Base-by-base conservation (phyloP, 345 rosid genomes). In the Jatropha curcas region DNA sequence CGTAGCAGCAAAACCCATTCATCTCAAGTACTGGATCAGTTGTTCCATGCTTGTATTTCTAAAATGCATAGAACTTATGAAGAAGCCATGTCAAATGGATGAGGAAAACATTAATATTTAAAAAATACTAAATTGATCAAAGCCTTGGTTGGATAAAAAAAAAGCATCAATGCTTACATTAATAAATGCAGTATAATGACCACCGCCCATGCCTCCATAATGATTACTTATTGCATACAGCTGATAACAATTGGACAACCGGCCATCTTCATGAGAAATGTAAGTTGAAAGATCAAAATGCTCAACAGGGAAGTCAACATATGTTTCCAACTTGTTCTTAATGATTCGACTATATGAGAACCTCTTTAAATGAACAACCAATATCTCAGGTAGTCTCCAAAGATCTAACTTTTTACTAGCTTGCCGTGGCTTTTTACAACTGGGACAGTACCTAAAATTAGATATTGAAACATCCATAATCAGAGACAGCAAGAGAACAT, bases 321-420 rank as follows among this genome's bases (percentile, higher is more conserved):
- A 69, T 2, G 81, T 73, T 63, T 78, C 81, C 65, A 73, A 50
- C 71, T 78, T 78, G 71, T 78, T 68, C 60, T 73, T 78, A 11
- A 68, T 10, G 41, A 33, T 53, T 57, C 43, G 56, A 50, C 65
- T 52, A 31, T 68, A 68, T 22, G 74, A 73, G 77, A 73, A 73
- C 66, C 81, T 78, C 81, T 78, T 78, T 57, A 73, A 63, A 64
- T 78, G 81, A 68, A 78, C 70, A 27, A 73, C 61, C 60, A 78
- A 68, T 45, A 78, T 61, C 65, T 73, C 81, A 9, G 81, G 81
- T 59, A 78, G 56, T 67, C 81, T 78, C 81, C 77, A 72, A 41
- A 78, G 74, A 69, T 78, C 81, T 16, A 78, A 64, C 67, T 78
- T 78, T 27, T 73, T 78, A 4, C 39, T 78, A 33, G 81, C 81